Conservation (phyloP, 306 rosid species). For the Mucuna pruriens region DNA sequence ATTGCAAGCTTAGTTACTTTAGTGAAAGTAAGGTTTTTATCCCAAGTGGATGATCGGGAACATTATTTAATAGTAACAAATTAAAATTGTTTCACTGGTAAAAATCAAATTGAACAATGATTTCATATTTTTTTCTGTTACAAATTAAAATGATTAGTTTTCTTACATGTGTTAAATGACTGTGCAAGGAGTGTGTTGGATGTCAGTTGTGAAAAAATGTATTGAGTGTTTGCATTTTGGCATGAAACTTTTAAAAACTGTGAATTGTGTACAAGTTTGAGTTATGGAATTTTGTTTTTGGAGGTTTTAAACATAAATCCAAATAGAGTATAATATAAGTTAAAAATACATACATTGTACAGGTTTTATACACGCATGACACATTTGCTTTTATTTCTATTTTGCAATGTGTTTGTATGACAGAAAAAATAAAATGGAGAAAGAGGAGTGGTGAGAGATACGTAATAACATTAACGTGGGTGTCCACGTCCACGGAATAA, state of each 20-base stretch:
- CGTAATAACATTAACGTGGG: background rate
- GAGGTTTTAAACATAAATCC: background rate
- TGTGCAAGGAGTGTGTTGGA: background rate
- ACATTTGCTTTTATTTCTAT: too few relatives aligned
- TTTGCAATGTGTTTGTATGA: too few relatives aligned
- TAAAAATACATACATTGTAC: too few relatives aligned
- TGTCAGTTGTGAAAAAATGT: background rate
- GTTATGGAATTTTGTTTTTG: background rate
- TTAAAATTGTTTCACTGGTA: background rate
- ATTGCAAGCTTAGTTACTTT: background rate
- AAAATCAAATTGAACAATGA: background rate
- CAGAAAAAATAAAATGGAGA: background rate
- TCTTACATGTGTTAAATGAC: background rate
- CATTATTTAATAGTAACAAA: background rate
- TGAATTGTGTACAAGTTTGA: background rate
- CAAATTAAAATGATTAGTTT: background rate
- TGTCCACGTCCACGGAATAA: background rate
- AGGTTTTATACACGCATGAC: too few relatives aligned
- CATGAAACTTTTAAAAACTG: background rate
- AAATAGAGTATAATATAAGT: too few relatives aligned
- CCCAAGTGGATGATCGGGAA: background rate
- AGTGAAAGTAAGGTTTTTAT: background rate
- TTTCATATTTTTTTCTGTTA: background rate
- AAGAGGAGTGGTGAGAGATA: background rate
- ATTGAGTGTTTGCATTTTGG: background rate